These are phyloP conservation scores for Lepiota venenata DNA, from an alignment of 768 basidiomycete species.

Conservation along the genomic window DNA sequence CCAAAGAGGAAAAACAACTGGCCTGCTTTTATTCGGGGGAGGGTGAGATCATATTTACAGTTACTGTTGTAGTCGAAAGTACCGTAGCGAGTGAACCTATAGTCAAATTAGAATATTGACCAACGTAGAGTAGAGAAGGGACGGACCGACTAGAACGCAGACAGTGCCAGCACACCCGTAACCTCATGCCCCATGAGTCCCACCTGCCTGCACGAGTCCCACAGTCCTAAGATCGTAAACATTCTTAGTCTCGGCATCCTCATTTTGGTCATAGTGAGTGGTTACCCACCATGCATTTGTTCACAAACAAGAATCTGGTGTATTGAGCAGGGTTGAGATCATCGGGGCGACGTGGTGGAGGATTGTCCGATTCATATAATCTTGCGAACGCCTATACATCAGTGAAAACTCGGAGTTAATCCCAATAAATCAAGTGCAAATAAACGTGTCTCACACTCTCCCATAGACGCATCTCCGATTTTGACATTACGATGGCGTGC, in stretches of 20 bases:
- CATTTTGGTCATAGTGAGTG: no score
- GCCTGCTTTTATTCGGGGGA: no score
- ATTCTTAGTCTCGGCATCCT: no score
- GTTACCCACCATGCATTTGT: neutral
- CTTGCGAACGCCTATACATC: constrained; percentile 12
- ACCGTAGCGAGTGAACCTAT: no score
- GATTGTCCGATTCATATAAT: constrained; percentile 19
- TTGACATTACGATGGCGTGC: constrained; percentile 27
- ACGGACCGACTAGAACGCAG: neutral
- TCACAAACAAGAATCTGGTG: constrained; percentile 29
- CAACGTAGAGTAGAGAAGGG: neutral
- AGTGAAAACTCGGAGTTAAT: neutral
- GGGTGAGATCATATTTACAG: no score
- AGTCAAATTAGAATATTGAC: neutral
- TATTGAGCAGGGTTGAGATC: constrained; percentile 29
- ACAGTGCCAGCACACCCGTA: neutral
- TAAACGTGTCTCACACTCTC: constrained; percentile 16
- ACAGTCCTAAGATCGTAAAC: neutral
- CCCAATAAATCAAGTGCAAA: no score
- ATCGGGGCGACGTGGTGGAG: constrained; percentile 22
- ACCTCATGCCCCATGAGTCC: neutral
- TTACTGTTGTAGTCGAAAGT: no score
- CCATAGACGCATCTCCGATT: constrained; percentile 26
- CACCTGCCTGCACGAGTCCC: neutral
- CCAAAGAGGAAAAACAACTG: no score